Base-by-base conservation (phyloP, 2,329 filamentous ascomycete genomes). In the Cercospora zeina region DNA sequence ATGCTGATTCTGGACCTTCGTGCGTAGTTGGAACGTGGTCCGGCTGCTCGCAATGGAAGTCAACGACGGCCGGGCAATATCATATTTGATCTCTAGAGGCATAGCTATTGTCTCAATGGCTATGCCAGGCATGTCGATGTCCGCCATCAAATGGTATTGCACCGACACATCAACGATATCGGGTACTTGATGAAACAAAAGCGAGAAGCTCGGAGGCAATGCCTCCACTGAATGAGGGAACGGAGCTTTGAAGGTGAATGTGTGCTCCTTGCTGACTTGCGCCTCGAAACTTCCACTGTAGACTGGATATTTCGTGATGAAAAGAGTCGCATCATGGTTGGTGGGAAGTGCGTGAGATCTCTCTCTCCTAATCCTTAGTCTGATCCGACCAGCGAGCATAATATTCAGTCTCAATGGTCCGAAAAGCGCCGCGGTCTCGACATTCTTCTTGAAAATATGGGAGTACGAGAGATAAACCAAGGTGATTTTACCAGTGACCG, bases 1-100 rank as follows among this genome's bases (percentile, higher is more conserved):
- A 14, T 65, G 37, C 19, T 68, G 61, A 39, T 65, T 70, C 27
- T 69, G 65, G 4, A 71, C 39, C 8, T 30, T 63, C 4, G 57
- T 56, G 27, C 42, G 57, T 7, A 66, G 58, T 6, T 56, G 58
- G 58, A 64, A 62, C 1, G 49, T 58, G 5, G 45, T 53, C 5
- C 33, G 56, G 16, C 51, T 59, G 24, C 33, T 47, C n/a, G 51
- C 56, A 16, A 65, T 30, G 6, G 58, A 62, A 7, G 49, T 51
- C 33, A 49, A 39, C 0, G 61, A 57, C 10, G 61, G 58, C 24
- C 47, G 50, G 21, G 61, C 58, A 16, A 65, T 42, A 33, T 63
- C 58, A 36, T 57, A 63, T 7, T 54, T 36, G 36, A 66, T 58
- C 14, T 61, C 58, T 14, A 58, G 59, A 10, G 56, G 21, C 3